Evolutionary conservation across 2,329 filamentous ascomycete genomes (phyloP), one percentile per base, ranked within the genome.

Genomic region (Fusarium illudens): DNA sequence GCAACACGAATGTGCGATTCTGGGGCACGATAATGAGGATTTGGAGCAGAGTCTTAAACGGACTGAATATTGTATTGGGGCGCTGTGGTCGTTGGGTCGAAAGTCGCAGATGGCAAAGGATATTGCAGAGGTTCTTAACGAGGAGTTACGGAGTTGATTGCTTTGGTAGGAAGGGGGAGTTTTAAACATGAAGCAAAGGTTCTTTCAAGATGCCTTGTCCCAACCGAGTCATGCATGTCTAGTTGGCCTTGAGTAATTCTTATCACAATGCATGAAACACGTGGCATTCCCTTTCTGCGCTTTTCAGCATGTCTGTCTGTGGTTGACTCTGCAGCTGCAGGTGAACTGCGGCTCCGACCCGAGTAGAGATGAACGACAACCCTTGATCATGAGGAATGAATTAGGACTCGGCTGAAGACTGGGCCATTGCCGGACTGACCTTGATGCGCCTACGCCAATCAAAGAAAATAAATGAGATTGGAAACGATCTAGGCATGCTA

Each of bases 61-160:
- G 15, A 82, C 80, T 42, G 80, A 84, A 36, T 76, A 81, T 54
- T 87, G 84, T 65, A 80, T 87, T 7, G 79, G 79, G 65, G 85
- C 83, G 2, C 73, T 88, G 33, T 85, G 84, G 80, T 82, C 83
- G 53, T 73, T 88, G 19, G 85, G 85, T 0, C 81, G 82, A 53
- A 87, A 87, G 68, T 86, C 84, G 0, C 84, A 87, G 67, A 86
- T 74, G 58, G 74, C 75, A 5, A 71, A 66, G 29, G 66, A 66
- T 32, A 61, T 72, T 37, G 71, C 72, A 3, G 68, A 70, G 33
- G 59, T 69, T 1, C 25, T 75, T 9, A 15, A 50, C 32, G 29
- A 50, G 30, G 48, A 33, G 32, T 34, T 50, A 5, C 32, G 30
- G 30, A 50, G 30, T 22, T 50, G n/a, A 1, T 44, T 27, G 22